phyloP scores from a whole-genome alignment of 129 eudicot genomes.

The Arctium minus region DNA sequence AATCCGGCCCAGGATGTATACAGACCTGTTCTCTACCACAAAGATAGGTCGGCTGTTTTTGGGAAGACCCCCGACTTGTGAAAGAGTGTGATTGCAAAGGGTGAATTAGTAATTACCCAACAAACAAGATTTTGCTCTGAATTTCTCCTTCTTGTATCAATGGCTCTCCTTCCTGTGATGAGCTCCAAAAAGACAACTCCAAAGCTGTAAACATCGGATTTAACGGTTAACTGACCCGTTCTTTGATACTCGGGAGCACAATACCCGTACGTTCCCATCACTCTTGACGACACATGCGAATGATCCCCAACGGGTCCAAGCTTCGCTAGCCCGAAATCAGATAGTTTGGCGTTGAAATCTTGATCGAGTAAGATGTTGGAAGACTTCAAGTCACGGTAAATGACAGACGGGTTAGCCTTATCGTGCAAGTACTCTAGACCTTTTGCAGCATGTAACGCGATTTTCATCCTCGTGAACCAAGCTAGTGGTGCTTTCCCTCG shows the following conservation, averaged over 20 bases:
- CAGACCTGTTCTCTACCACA: background rate
- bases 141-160: constrained; percentile 45
- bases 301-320: constrained; percentile 88
- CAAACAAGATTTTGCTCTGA: constrained; percentile 65
- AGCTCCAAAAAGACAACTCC: constrained; percentile 84
- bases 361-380: constrained; percentile 79
- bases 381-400: constrained; percentile 82
- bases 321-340: constrained; percentile 95
- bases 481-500: constrained; percentile 46
- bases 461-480: constrained; percentile 80
- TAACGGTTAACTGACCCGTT: constrained; percentile 75
- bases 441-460: constrained; percentile 72
- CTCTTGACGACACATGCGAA: constrained; percentile 80
- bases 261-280: constrained; percentile 95
- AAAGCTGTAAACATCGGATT: constrained; percentile 83
- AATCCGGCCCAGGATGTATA: too few species aligned
- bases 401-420: constrained; percentile 83
- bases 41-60: background rate
- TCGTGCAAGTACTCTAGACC: constrained; percentile 91
- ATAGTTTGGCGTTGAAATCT: constrained; percentile 73
- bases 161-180: constrained; percentile 74
- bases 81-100: background rate
- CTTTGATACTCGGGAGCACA: constrained; percentile 92
- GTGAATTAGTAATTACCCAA: constrained; percentile 54
- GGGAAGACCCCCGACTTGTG: background rate